Percentiles rank a stretch among this genome's conserved stretches.
These are phyloP conservation scores for Fonsecaea erecta DNA, from an alignment of 2,329 filamentous ascomycete species.

Conservation along the genomic window DNA sequence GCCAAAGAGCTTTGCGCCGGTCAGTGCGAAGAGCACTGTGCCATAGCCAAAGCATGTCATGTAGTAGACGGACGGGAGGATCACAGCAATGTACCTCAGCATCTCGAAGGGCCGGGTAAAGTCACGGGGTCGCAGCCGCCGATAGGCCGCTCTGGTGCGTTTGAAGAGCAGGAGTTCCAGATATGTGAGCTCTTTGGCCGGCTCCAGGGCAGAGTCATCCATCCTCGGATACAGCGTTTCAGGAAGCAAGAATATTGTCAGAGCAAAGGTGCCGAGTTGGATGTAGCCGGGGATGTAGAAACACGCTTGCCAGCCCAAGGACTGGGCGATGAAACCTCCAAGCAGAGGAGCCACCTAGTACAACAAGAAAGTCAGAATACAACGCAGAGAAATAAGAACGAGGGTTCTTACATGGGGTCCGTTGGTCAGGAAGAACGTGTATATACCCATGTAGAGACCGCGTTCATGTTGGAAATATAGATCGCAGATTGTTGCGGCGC, in stretches of 20 bases:
- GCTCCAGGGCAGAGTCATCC: constrained; percentile 14
- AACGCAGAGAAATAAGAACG: no score
- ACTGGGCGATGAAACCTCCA: constrained; percentile 31
- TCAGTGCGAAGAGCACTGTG: constrained; percentile 37
- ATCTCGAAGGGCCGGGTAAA: constrained; percentile 37
- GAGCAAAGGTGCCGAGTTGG: constrained; percentile 23
- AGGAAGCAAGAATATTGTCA: constrained; percentile 28
- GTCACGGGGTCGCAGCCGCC: constrained; percentile 29
- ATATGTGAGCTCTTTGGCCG: not conserved
- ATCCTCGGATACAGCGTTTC: constrained; percentile 20
- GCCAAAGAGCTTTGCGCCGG: constrained; percentile 34
- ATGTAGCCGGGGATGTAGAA: constrained; percentile 27
- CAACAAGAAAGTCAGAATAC: no score
- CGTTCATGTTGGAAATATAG: no score
- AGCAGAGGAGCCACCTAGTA: no score
- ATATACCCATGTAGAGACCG: no score
- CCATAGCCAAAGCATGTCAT: constrained; percentile 34
- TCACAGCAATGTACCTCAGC: constrained; percentile 37
- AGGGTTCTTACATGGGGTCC: no score
- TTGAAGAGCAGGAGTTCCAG: constrained; percentile 2
- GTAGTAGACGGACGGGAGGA: constrained; percentile 39
- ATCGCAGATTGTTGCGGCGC: no score
- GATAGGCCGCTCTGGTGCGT: not conserved
- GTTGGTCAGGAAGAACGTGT: no score
- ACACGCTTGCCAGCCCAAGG: constrained; percentile 30